Conservation (phyloP, 1,139 yeast genomes). For the Geotrichum candidum region DNA sequence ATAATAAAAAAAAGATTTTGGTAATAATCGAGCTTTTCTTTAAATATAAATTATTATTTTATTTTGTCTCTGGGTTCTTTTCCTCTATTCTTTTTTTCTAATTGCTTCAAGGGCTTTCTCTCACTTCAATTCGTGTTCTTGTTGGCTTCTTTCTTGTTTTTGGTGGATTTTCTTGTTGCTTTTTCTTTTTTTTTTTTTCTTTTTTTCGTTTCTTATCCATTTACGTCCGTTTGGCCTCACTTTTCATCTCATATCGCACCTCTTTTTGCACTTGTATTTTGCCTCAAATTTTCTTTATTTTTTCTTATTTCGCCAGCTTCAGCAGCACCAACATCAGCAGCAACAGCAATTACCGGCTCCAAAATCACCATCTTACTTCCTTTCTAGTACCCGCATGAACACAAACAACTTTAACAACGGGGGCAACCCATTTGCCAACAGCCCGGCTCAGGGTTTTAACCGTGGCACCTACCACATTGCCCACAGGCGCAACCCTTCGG, state of each 20-base stretch:
- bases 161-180: not conserved
- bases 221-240: not conserved
- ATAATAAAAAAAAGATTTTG: not conserved
- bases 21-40: not conserved
- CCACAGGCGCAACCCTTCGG: constrained; percentile 88
- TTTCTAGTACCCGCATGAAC: not conserved
- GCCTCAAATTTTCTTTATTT: not conserved
- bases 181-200: not conserved
- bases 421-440: constrained; percentile 16
- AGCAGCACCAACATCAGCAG: not conserved
- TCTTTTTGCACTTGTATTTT: not conserved
- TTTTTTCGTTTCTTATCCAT: not conserved
- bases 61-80: not conserved
- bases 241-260: not conserved
- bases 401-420: constrained; percentile 7
- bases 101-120: not conserved
- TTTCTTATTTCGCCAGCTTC: not conserved
- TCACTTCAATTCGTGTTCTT: not conserved
- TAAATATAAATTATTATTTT: too few species aligned
- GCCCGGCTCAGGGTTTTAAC: not conserved
- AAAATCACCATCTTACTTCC: not conserved
- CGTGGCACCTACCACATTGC: constrained; percentile 61
- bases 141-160: not conserved
- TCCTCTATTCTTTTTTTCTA: too few species aligned
- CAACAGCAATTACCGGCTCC: not conserved